A percentile compares a stretch with the other conserved stretches of the same genome.
These are phyloP conservation scores for Monilinia polystroma DNA, from an alignment of 2,329 filamentous ascomycete genomes.

Conservation along the genomic window DNA sequence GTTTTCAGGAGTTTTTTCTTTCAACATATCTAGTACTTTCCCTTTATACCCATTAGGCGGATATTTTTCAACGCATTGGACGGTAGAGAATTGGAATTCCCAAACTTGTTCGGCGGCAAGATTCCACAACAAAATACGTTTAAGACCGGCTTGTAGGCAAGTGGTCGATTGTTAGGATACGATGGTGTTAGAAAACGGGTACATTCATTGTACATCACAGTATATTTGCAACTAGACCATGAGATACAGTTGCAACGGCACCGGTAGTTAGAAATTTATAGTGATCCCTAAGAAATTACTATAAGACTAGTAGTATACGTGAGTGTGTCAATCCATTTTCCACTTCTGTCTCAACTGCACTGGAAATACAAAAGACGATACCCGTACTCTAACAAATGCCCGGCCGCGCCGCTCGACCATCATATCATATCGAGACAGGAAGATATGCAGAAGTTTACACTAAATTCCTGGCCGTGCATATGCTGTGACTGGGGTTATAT, in stretches of 20 bases:
- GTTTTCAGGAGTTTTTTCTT: neutral
- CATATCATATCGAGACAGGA: neutral
- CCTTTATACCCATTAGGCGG: conserved; percentile 15
- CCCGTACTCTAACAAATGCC: no score
- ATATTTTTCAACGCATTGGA: conserved; percentile 9
- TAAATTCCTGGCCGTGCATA: conserved; percentile 12
- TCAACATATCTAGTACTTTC: neutral
- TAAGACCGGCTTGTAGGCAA: neutral
- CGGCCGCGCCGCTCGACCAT: no score
- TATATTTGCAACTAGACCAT: neutral
- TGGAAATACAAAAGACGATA: neutral
- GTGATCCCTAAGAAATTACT: neutral
- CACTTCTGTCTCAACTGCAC: neutral
- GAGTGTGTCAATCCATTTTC: neutral
- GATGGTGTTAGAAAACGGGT: neutral
- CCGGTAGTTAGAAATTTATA: conserved; percentile 7
- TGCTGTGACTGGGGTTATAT: conserved; percentile 10
- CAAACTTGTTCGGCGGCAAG: conserved; percentile 2
- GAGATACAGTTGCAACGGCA: neutral
- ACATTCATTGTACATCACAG: conserved; percentile 7
- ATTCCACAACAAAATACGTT: conserved; percentile 16
- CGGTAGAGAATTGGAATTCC: conserved; percentile 9
- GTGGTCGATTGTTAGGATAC: neutral
- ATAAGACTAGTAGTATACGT: neutral
- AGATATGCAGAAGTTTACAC: conserved; percentile 8